Evolutionary conservation across 2,329 filamentous ascomycete genomes (phyloP).

Genomic region (Plenodomus biglobosus): DNA sequence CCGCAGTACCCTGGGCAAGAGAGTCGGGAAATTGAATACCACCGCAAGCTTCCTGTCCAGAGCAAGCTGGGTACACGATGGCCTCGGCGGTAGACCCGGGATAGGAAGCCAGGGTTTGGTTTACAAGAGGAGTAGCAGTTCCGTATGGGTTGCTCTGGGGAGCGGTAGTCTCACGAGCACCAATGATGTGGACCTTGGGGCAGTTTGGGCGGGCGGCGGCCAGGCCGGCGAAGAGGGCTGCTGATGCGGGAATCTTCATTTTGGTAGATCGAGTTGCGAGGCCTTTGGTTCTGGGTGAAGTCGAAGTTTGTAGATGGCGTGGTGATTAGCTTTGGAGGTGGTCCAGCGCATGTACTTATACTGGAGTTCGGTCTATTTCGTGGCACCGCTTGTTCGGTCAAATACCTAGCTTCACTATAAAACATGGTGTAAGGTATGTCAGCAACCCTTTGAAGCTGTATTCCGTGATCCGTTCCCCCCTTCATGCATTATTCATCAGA

Average conservation of each 20-base stretch:
- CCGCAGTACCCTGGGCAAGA: constrained; percentile 58
- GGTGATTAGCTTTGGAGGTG: constrained; percentile 15
- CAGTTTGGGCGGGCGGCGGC: constrained; percentile 43
- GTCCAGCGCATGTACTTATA: constrained; percentile 27
- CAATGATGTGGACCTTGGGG: constrained; percentile 50
- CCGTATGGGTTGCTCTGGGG: constrained; percentile 45
- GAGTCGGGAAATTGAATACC: constrained; percentile 63
- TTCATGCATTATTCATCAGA: constrained; percentile 24
- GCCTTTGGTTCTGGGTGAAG: constrained; percentile 4
- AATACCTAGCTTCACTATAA: constrained; percentile 36
- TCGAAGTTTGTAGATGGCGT: constrained; percentile 13
- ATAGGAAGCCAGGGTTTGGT: constrained; percentile 45
- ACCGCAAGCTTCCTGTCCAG: constrained; percentile 61
- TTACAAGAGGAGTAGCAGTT: constrained; percentile 45
- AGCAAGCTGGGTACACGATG: constrained; percentile 59
- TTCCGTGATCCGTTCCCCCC: constrained; percentile 18
- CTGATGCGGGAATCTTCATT: constrained; percentile 39
- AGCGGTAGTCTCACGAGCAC: constrained; percentile 49
- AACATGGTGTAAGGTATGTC: no score
- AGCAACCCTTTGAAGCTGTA: no score
- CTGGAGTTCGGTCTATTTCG: constrained; percentile 7
- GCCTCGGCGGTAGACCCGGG: constrained; percentile 46
- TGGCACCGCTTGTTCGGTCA: neutral
- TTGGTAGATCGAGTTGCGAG: constrained; percentile 1
- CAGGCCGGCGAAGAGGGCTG: constrained; percentile 33